Conservation (phyloP, 768 basidiomycete species). For the Suillus decipiens region DNA sequence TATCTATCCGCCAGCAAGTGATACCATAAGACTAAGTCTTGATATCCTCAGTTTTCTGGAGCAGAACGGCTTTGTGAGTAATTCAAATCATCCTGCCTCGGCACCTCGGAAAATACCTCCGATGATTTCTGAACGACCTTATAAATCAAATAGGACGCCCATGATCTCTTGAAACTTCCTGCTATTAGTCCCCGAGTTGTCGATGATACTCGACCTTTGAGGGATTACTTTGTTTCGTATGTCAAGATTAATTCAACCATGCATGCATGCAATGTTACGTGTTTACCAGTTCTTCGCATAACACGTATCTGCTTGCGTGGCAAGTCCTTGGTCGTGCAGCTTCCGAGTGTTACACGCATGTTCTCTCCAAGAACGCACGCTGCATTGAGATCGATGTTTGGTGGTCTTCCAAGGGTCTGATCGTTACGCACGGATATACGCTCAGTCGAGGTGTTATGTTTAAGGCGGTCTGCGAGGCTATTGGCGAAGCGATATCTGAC, state of each 20-base stretch:
- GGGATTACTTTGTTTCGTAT: constrained; percentile 57
- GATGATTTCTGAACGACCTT: background rate
- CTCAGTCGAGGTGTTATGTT: constrained; percentile 55
- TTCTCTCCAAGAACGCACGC: constrained; percentile 50
- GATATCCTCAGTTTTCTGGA: constrained; percentile 39
- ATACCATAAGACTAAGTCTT: constrained; percentile 34
- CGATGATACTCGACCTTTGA: constrained; percentile 49
- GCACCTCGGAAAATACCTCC: background rate
- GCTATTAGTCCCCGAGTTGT: constrained; percentile 33
- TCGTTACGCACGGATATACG: constrained; percentile 66
- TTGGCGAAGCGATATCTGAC: constrained; percentile 37
- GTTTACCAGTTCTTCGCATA: constrained; percentile 56
- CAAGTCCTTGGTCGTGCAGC: constrained; percentile 59
- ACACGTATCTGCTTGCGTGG: constrained; percentile 62
- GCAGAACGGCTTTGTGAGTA: constrained; percentile 33
- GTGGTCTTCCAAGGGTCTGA: constrained; percentile 51
- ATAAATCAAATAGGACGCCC: constrained; percentile 26
- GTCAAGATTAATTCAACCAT: constrained; percentile 5
- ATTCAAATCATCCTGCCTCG: background rate
- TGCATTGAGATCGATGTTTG: constrained; percentile 74
- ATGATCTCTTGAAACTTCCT: constrained; percentile 37
- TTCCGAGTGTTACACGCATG: constrained; percentile 54
- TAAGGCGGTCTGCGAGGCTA: constrained; percentile 52
- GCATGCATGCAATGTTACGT: background rate
- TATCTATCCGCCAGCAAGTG: constrained; percentile 19